These are phyloP conservation scores for Aurinia saxatilis DNA, from an alignment of 345 rosid species.

Conservation along the genomic window DNA sequence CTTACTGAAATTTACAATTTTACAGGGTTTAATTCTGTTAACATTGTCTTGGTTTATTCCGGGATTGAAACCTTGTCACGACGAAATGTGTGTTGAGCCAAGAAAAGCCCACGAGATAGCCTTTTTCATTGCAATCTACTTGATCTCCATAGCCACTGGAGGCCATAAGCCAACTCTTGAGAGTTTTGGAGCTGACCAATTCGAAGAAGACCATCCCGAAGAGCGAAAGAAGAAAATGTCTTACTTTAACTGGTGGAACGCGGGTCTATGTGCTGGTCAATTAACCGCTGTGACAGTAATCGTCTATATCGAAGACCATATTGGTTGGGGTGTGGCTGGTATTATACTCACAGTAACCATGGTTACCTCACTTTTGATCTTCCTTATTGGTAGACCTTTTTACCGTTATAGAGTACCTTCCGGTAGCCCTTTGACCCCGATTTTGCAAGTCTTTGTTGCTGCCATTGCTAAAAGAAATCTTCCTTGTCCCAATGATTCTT, in stretches of 20 bases:
- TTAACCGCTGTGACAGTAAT: constrained; percentile 63
- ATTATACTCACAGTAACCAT: constrained; percentile 52
- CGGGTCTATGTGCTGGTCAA: constrained; percentile 66
- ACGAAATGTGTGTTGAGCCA: constrained; percentile 44
- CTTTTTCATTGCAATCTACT: constrained; percentile 76
- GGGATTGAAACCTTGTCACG: constrained; percentile 59
- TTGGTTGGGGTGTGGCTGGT: constrained; percentile 80
- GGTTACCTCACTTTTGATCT: constrained; percentile 54
- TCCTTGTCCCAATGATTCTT: constrained; percentile 46
- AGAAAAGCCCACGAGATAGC: constrained; percentile 58
- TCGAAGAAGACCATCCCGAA: constrained; percentile 60
- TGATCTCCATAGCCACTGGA: constrained; percentile 81
- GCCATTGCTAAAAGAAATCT: constrained; percentile 71
- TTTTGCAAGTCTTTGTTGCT: constrained; percentile 71
- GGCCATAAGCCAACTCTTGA: constrained; percentile 94
- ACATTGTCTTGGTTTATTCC: constrained; percentile 70
- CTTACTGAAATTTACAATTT: neutral
- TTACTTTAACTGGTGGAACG: constrained; percentile 92
- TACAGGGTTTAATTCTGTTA: constrained; percentile 68
- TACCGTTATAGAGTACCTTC: constrained; percentile 63
- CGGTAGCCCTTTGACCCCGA: constrained; percentile 82
- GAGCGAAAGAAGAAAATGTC: constrained; percentile 89
- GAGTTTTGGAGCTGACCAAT: constrained; percentile 98
- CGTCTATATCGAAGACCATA: constrained; percentile 72
- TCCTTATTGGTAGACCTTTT: constrained; percentile 56